phyloP scores from a whole-genome alignment of 352 stramenopile species.

The Elongisporangium senticosum region DNA sequence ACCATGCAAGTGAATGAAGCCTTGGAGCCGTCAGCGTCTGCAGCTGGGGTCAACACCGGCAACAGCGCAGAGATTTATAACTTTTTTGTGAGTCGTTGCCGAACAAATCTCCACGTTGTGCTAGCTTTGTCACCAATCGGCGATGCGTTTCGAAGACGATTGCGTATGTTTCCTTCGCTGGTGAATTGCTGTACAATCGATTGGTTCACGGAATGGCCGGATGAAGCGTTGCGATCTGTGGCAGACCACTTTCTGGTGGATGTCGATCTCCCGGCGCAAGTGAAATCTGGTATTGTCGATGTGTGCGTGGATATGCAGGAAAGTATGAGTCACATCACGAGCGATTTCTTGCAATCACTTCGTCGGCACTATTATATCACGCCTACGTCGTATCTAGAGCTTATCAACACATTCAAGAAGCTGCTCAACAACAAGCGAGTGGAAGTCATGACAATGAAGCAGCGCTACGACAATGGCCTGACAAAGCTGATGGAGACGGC shows the following conservation, averaged over 20 bases:
- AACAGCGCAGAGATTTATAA: slow-evolving; percentile 80
- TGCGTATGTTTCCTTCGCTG: slow-evolving; percentile 95
- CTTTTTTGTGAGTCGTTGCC: slow-evolving; percentile 88
- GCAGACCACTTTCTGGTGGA: slow-evolving; percentile 90
- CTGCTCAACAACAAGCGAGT: slow-evolving; percentile 87
- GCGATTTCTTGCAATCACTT: slow-evolving; percentile 81
- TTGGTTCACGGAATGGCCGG: slow-evolving; percentile 95
- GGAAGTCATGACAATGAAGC: slow-evolving; percentile 89
- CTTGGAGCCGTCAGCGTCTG: slow-evolving; percentile 53
- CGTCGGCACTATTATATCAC: slow-evolving; percentile 95
- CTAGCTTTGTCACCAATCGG: slow-evolving; percentile 92
- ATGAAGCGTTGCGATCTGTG: slow-evolving; percentile 91
- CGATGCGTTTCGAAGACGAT: slow-evolving; percentile 88
- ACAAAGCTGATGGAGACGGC: slow-evolving; percentile 92
- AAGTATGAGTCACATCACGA: slow-evolving; percentile 79
- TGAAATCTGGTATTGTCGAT: slow-evolving; percentile 89
- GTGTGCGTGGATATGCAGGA: slow-evolving; percentile 95
- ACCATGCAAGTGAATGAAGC: slow-evolving; percentile 78
- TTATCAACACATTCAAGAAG: slow-evolving; percentile 95
- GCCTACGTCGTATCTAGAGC: slow-evolving; percentile 92
- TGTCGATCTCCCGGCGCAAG: slow-evolving; percentile 66
- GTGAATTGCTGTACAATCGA: slow-evolving; percentile 97
- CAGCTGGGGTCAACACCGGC: slow-evolving; percentile 60
- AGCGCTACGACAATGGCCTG: slow-evolving; percentile 91
- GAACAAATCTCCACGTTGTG: slow-evolving; percentile 93